Percentiles rank a stretch among this genome's conserved stretches.
These are phyloP conservation scores for Croton setiger DNA, from an alignment of 441 rosid species.

Conservation along the genomic window DNA sequence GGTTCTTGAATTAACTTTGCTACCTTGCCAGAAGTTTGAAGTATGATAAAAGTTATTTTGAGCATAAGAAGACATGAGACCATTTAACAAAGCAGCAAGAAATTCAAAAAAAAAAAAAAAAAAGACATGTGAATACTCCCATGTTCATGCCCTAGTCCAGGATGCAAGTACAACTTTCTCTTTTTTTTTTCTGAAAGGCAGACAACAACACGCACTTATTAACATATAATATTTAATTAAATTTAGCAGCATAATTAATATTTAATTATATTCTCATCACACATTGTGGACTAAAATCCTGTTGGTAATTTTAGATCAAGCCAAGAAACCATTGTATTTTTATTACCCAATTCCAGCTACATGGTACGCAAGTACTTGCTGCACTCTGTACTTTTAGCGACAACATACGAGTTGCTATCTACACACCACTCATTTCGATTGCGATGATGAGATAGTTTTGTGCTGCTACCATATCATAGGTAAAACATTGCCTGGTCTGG, in stretches of 20 bases:
- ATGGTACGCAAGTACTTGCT: slow-evolving; percentile 5
- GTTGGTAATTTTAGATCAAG: neutral
- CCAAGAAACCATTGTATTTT: slow-evolving; percentile 3
- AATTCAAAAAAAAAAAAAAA: too few relatives aligned
- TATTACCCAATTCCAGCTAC: slow-evolving; percentile 20
- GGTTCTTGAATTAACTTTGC: too few relatives aligned
- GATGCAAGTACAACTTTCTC: too few relatives aligned
- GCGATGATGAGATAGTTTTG: neutral
- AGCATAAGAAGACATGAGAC: too few relatives aligned
- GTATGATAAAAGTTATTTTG: too few relatives aligned
- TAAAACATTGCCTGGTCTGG: neutral
- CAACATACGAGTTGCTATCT: neutral
- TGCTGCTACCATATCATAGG: neutral
- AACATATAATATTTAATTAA: slow-evolving; percentile 5
- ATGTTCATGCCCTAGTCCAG: too few relatives aligned
- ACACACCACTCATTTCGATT: neutral
- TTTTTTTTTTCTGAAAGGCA: too few relatives aligned
- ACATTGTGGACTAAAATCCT: too few relatives aligned
- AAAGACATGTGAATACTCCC: too few relatives aligned
- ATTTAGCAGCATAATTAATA: neutral
- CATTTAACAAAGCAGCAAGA: too few relatives aligned
- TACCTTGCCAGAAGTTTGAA: too few relatives aligned
- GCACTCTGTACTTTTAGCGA: neutral
- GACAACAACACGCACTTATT: neutral
- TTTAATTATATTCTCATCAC: too few relatives aligned